Evolutionary conservation across 1,284 basidiomycete genomes (phyloP).

Genomic region (Gomphus bonarii): DNA sequence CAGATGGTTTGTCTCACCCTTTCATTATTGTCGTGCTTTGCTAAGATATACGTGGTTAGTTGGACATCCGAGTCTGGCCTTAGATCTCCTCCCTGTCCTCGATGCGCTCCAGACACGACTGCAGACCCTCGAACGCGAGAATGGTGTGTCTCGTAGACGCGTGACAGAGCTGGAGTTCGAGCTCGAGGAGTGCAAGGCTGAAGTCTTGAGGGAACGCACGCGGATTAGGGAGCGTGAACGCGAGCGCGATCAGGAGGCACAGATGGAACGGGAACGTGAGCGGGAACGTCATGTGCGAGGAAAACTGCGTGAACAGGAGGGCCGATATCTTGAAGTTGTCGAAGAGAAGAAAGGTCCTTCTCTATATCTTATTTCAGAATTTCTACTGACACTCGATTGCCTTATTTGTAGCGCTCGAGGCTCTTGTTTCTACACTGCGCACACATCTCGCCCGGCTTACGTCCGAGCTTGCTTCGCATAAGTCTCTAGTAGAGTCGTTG

Average conservation of each 20-base stretch:
- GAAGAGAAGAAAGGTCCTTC: slow-evolving; percentile 77
- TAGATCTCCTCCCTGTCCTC: slow-evolving; percentile 49
- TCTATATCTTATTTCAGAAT: not conserved
- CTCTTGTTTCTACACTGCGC: slow-evolving; percentile 61
- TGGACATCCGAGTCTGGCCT: slow-evolving; percentile 23
- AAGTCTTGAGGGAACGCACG: slow-evolving; percentile 46
- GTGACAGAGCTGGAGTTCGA: slow-evolving; percentile 78
- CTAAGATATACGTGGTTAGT: slow-evolving; percentile 18
- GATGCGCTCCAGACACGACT: slow-evolving; percentile 56
- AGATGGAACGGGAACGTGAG: slow-evolving; percentile 21
- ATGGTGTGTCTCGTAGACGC: slow-evolving; percentile 63
- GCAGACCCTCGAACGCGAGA: slow-evolving; percentile 67
- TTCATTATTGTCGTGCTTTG: slow-evolving; percentile 31
- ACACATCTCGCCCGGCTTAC: slow-evolving; percentile 69
- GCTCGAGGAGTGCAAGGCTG: slow-evolving; percentile 64
- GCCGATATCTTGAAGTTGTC: slow-evolving; percentile 60
- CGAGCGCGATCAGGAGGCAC: slow-evolving; percentile 9
- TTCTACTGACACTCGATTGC: slow-evolving; percentile 9
- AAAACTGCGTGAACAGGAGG: slow-evolving; percentile 30
- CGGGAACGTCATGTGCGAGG: slow-evolving; percentile 26
- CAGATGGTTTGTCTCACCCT: slow-evolving; percentile 10
- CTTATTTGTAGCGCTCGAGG: slow-evolving; percentile 53
- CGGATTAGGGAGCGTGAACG: slow-evolving; percentile 17
- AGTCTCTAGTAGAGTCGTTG: slow-evolving; percentile 41
- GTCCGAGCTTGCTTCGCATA: slow-evolving; percentile 64